Evolutionary conservation across 768 basidiomycete species (phyloP), one percentile per base, ranked within the genome.

Genomic region (Hygrocybe coccinea): DNA sequence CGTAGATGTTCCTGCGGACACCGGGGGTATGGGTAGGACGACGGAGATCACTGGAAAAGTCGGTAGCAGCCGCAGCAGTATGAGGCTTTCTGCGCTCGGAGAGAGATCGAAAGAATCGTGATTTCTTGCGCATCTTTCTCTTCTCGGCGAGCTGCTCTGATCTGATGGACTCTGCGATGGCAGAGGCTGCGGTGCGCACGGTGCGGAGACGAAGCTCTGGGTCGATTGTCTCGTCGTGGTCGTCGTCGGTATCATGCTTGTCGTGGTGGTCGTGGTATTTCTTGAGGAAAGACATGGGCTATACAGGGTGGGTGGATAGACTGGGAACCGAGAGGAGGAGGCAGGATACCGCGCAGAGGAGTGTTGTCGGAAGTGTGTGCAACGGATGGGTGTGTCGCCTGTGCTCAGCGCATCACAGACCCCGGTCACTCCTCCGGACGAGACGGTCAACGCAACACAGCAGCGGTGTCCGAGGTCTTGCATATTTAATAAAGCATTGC

Each of bases 161-260:
- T 55, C 82, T 84, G 50, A 90, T 85, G 7, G 89, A 89, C 69
- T 94, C 91, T 58, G 90, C 87, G 61, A 97, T 85, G 37, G 90
- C 91, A 15, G 89, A 91, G 2, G 89, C 87, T 15, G 95, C 95
- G 1, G 95, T 97, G 63, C 87, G 86, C n/a, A 93, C 91, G 1
- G 92, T 95, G 51, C 91, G 84, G 48, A 97, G 78, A 37, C 93
- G 86, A 11, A 94, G 79, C 65, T 92, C 84, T 17, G 88, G 87
- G 76, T 97, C 94, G 62, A 91, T 85, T 53, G 70, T 72, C 22
- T 79, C 80, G 67, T 89, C 83, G 64, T 83, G 72, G 64, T 86
- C 84, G 59, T 84, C 79, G 69, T 85, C 81, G 44, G 73, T 74
- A 62, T 78, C 76, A 45, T 74, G 66, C 57, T 78, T 59, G 58